Evolutionary conservation across 2,329 filamentous ascomycete species (phyloP).

Genomic region (Orbilia oligospora): DNA sequence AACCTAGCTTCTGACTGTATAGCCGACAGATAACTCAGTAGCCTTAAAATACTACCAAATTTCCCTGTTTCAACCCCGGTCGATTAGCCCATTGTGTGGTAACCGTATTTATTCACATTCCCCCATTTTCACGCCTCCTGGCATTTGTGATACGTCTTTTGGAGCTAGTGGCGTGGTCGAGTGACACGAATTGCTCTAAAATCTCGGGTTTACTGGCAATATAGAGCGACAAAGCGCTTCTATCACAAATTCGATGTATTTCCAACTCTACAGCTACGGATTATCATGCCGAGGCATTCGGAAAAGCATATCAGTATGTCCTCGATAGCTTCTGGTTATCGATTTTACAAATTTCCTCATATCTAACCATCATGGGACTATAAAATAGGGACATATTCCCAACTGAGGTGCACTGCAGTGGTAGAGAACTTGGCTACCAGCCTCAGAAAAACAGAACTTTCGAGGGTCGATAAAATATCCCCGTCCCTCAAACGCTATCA

Average conservation of each 20-base stretch:
- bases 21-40: neutral
- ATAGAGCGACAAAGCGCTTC: neutral
- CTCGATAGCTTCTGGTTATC: no score
- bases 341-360: no score
- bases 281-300: no score
- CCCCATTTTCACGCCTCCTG: constrained; percentile 7
- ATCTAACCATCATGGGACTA: no score
- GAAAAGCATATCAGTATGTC: no score
- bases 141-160: constrained; percentile 9
- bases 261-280: neutral
- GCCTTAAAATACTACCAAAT: neutral
- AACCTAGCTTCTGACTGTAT: neutral
- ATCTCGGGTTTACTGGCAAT: constrained; percentile 1
- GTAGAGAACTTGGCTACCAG: no score
- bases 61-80: constrained; percentile 3
- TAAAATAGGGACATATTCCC: no score
- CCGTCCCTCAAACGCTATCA: no score
- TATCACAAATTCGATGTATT: neutral
- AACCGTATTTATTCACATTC: constrained; percentile 1
- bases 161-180: neutral
- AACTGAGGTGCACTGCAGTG: no score
- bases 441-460: no score
- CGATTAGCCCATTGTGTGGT: neutral
- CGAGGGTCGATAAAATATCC: no score
- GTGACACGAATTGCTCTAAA: neutral